Percentiles rank a stretch among this genome's conserved stretches.
Conservation (phyloP, 441 rosid genomes). For the Adansonia gregorii region DNA sequence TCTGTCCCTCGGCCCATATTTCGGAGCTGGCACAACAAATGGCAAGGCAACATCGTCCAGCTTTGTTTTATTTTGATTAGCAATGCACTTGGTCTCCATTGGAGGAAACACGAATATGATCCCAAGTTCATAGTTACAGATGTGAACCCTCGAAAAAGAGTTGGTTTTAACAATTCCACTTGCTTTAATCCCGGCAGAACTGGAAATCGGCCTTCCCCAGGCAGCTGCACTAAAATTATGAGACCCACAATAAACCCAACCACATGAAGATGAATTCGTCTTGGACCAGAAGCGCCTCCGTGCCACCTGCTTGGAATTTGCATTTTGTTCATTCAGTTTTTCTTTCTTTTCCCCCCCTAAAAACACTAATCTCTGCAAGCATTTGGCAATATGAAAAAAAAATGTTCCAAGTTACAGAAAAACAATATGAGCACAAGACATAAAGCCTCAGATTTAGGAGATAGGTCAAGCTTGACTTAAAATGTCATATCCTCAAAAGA, state of each 20-base stretch:
- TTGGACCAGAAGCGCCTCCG: constrained; percentile 65
- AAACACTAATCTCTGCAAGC: constrained; percentile 4
- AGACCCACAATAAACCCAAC: constrained; percentile 94
- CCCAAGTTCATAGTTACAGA: constrained; percentile 89
- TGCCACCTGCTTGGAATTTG: constrained; percentile 60
- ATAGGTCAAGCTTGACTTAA: not conserved
- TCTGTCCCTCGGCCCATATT: constrained; percentile 60
- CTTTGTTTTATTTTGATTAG: constrained; percentile 29
- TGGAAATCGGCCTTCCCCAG: constrained; percentile 74
- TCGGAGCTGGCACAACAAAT: constrained; percentile 80
- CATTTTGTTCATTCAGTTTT: constrained; percentile 23
- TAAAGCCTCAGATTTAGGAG: not conserved
- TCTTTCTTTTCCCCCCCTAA: not conserved
- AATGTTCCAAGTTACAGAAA: not conserved
- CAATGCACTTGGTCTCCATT: constrained; percentile 34
- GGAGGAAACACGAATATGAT: constrained; percentile 81
- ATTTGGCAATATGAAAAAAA: not conserved
- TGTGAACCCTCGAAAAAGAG: constrained; percentile 53
- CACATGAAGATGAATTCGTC: constrained; percentile 53
- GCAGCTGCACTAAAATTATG: constrained; percentile 96
- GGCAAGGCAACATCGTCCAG: constrained; percentile 74
- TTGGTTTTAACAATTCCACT: constrained; percentile 35
- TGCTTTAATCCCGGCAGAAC: constrained; percentile 40
- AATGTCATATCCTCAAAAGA: not conserved
- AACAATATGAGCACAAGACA: not conserved